Evolutionary conservation across 2,329 filamentous ascomycete species (phyloP).

Genomic region (Capronia americana): DNA sequence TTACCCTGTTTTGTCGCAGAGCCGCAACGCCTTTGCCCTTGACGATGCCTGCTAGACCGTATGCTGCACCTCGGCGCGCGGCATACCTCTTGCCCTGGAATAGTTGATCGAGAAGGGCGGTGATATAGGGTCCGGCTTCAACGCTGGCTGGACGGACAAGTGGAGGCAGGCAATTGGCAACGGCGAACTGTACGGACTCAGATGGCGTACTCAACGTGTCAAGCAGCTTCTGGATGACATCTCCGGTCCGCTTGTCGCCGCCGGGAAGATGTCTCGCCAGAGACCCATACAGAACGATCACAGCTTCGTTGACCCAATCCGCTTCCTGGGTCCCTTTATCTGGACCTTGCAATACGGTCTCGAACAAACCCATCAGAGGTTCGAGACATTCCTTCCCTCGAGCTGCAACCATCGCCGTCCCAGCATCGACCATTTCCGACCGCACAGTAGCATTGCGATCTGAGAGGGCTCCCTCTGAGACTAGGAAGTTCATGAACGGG

Average conservation of each 20-base stretch:
- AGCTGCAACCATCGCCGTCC: slow-evolving; percentile 77
- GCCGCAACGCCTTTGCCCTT: slow-evolving; percentile 84
- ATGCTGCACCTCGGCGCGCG: slow-evolving; percentile 89
- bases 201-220: slow-evolving; percentile 91
- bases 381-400: slow-evolving; percentile 86
- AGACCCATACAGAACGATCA: slow-evolving; percentile 96
- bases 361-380: slow-evolving; percentile 89
- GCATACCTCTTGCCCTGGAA: slow-evolving; percentile 89
- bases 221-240: slow-evolving; percentile 84
- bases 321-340: slow-evolving; percentile 80
- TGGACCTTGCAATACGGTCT: slow-evolving; percentile 82
- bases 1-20: slow-evolving; percentile 82
- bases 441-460: slow-evolving; percentile 80
- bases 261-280: slow-evolving; percentile 83
- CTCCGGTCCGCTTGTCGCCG: slow-evolving; percentile 85
- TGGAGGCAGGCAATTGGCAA: slow-evolving; percentile 90
- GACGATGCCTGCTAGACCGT: slow-evolving; percentile 89
- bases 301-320: slow-evolving; percentile 93
- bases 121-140: slow-evolving; percentile 79
- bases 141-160: slow-evolving; percentile 82
- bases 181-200: slow-evolving; percentile 94
- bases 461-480: slow-evolving; percentile 83
- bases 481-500: slow-evolving; percentile 81
- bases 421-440: slow-evolving; percentile 89
- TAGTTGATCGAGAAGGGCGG: slow-evolving; percentile 80